A percentile compares a stretch with the other conserved stretches of the same genome.
Evolutionary conservation across 768 basidiomycete genomes (phyloP).

Genomic region (Boletus vermiculosoides): DNA sequence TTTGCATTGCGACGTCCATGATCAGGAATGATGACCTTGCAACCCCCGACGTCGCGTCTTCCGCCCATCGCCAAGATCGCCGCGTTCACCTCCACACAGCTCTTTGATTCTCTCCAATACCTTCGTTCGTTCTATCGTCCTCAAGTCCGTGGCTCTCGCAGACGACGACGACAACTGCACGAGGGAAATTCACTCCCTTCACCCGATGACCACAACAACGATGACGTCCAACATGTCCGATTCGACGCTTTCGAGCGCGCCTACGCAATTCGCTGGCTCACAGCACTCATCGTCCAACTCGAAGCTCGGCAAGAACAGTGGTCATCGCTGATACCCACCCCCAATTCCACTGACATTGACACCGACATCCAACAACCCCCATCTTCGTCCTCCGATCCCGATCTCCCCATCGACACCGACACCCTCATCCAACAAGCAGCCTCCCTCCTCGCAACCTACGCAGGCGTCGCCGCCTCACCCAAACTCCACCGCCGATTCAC

Average conservation of each 20-base stretch:
- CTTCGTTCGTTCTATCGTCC: conserved; percentile 59
- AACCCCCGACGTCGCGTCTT: conserved; percentile 52
- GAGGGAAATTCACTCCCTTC: background rate
- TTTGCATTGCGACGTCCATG: conserved; percentile 8
- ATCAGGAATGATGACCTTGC: background rate
- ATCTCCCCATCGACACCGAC: conserved; percentile 27
- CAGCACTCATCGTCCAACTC: conserved; percentile 51
- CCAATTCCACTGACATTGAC: background rate
- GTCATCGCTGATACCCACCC: background rate
- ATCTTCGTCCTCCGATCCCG: background rate
- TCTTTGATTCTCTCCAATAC: conserved; percentile 48
- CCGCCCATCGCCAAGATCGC: conserved; percentile 50
- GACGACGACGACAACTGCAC: conserved; percentile 24
- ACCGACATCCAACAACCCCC: background rate
- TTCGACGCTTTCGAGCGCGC: conserved; percentile 68
- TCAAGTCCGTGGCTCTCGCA: conserved; percentile 56
- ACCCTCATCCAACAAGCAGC: conserved; percentile 52
- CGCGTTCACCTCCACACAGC: conserved; percentile 32
- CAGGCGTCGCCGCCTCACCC: conserved; percentile 65
- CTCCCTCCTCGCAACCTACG: conserved; percentile 59
- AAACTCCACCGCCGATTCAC: conserved; percentile 50
- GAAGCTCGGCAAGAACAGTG: conserved; percentile 7
- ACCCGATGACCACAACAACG: background rate
- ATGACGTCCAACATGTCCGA: conserved; percentile 35
- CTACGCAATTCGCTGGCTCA: conserved; percentile 74